These are phyloP conservation scores for Emergomyces africanus DNA, from an alignment of 2,329 filamentous ascomycete genomes.

Conservation along the genomic window DNA sequence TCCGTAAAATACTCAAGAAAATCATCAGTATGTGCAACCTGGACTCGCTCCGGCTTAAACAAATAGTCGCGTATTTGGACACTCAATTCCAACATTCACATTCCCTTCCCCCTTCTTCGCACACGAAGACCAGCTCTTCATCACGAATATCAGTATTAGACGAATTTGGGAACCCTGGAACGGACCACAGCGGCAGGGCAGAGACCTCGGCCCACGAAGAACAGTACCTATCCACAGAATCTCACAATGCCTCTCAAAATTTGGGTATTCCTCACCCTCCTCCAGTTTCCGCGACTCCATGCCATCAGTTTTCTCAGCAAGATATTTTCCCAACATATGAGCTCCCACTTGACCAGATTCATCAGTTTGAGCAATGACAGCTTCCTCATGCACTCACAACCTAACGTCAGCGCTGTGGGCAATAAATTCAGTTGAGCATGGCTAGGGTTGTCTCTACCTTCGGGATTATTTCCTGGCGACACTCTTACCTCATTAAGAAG, in stretches of 20 bases:
- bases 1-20: constrained; percentile 5
- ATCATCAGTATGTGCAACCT: constrained; percentile 4
- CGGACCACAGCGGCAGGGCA: background rate
- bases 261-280: background rate
- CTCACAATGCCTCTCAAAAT: background rate
- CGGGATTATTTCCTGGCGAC: background rate
- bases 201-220: background rate
- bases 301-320: background rate
- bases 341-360: background rate
- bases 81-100: background rate
- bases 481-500: background rate
- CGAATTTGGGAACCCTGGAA: background rate
- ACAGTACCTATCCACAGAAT: background rate
- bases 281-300: background rate
- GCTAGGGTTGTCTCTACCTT: background rate
- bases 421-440: background rate
- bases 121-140: background rate
- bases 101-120: background rate
- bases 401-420: background rate
- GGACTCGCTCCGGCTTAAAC: background rate
- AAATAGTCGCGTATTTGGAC: background rate
- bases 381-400: too few species aligned
- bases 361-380: background rate
- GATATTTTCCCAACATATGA: background rate
- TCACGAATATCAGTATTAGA: background rate